phyloP scores from a whole-genome alignment of 306 rosid genomes.

The Dryas alaskensis region DNA sequence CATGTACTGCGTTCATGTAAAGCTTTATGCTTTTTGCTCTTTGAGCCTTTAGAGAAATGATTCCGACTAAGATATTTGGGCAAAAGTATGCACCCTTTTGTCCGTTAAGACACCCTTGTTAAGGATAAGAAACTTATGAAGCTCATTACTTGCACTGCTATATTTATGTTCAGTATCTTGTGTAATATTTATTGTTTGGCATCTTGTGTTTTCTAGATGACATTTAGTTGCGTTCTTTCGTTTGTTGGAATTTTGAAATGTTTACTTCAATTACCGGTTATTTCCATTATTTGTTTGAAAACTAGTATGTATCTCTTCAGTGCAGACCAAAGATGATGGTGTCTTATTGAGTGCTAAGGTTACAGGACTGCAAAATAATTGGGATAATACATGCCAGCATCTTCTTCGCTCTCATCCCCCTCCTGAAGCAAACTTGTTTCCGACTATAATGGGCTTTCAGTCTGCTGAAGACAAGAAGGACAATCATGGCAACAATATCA shows the following conservation, averaged over 20 bases:
- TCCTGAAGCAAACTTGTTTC: slow-evolving; percentile 48
- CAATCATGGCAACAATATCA: slow-evolving; percentile 32
- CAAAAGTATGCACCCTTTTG: neutral
- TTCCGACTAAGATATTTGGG: no score
- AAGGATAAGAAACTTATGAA: no score
- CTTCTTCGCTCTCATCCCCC: slow-evolving; percentile 33
- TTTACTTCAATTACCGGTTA: slow-evolving; percentile 22
- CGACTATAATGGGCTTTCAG: slow-evolving; percentile 50
- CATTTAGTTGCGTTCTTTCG: neutral
- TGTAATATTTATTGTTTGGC: neutral
- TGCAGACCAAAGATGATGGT: slow-evolving; percentile 86
- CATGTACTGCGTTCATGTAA: neutral
- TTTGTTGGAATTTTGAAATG: neutral
- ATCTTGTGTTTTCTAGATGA: neutral
- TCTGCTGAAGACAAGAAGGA: slow-evolving; percentile 37
- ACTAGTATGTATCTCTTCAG: slow-evolving; percentile 70
- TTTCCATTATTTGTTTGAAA: slow-evolving; percentile 59
- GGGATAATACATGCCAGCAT: slow-evolving; percentile 43
- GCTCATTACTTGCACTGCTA: neutral
- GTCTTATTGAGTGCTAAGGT: slow-evolving; percentile 53
- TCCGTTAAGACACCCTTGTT: neutral
- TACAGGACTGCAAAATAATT: slow-evolving; percentile 41
- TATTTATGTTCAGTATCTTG: neutral
- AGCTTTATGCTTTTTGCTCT: neutral
- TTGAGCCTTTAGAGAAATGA: neutral